Conservation (phyloP, 2,329 filamentous ascomycete genomes). For the Aspergillus sp. region DNA sequence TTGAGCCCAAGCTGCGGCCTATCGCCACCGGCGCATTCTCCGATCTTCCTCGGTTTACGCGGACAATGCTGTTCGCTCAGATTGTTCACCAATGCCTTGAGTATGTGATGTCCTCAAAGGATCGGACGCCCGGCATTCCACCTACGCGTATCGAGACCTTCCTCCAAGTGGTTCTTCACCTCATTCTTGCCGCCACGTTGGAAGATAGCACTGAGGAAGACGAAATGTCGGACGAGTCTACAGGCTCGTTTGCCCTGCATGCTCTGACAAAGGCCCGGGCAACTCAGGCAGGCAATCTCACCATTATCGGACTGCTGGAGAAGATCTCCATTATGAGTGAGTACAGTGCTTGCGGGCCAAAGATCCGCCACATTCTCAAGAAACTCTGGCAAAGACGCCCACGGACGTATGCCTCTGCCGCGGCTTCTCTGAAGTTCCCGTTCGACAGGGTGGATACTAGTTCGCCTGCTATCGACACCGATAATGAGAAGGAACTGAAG, state of each 20-base stretch:
- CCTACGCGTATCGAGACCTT: slow-evolving; percentile 85
- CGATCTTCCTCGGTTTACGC: slow-evolving; percentile 73
- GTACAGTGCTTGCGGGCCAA: slow-evolving; percentile 78
- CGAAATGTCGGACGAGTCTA: slow-evolving; percentile 46
- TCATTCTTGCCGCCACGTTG: slow-evolving; percentile 78
- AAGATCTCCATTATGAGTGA: slow-evolving; percentile 63
- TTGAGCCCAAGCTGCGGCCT: slow-evolving; percentile 76
- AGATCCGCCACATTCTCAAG: slow-evolving; percentile 78
- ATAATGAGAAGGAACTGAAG: slow-evolving; percentile 66
- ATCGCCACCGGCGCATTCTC: slow-evolving; percentile 77
- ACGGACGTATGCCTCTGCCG: slow-evolving; percentile 66
- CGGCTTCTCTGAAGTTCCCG: slow-evolving; percentile 57
- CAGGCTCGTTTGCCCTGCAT: slow-evolving; percentile 68
- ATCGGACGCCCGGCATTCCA: slow-evolving; percentile 70
- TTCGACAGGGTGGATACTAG: slow-evolving; percentile 77
- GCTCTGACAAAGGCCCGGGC: slow-evolving; percentile 63
- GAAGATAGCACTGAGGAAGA: slow-evolving; percentile 69
- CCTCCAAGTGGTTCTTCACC: slow-evolving; percentile 84
- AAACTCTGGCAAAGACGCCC: slow-evolving; percentile 82
- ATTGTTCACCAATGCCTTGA: slow-evolving; percentile 84
- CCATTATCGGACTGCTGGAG: slow-evolving; percentile 53
- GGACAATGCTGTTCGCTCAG: slow-evolving; percentile 81
- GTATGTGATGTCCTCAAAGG: slow-evolving; percentile 70
- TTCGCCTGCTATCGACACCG: slow-evolving; percentile 68
- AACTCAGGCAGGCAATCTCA: slow-evolving; percentile 39